Percentiles rank a stretch among this genome's conserved stretches.
Conservation (phyloP, 2,329 filamentous ascomycete species). For the Ilyonectria destructans region DNA sequence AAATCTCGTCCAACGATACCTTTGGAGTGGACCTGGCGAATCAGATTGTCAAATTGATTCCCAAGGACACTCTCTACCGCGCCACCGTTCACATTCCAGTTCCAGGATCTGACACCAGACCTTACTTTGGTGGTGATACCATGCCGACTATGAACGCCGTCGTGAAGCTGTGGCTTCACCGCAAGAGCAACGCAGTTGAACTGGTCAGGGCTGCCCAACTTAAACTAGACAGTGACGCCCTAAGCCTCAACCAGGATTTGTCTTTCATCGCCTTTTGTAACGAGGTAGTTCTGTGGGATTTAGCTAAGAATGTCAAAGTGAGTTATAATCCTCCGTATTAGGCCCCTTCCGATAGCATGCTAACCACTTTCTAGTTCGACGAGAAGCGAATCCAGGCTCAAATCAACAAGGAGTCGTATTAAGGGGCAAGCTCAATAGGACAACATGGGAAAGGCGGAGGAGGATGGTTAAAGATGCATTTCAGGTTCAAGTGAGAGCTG, state of each 20-base stretch:
- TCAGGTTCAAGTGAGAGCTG: too few relatives aligned
- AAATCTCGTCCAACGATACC: conserved; percentile 10
- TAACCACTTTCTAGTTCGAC: too few relatives aligned
- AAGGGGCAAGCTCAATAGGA: too few relatives aligned
- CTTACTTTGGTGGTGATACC: conserved; percentile 18
- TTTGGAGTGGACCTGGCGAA: conserved; percentile 6
- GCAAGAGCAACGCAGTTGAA: not conserved
- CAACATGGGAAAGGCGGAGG: too few relatives aligned
- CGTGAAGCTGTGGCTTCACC: conserved; percentile 19
- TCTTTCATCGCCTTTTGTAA: conserved; percentile 13
- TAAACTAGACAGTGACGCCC: not conserved
- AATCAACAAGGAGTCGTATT: too few relatives aligned
- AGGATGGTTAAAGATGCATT: too few relatives aligned
- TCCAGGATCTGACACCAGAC: conserved; percentile 1
- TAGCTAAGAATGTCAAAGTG: conserved; percentile 1
- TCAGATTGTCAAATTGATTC: not conserved
- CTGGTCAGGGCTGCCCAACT: conserved; percentile 10
- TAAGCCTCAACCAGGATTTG: conserved; percentile 10
- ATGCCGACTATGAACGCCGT: conserved; percentile 20
- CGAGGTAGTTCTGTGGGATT: conserved; percentile 15
- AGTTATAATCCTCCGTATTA: not conserved
- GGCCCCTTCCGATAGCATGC: too few relatives aligned
- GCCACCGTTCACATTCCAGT: conserved; percentile 17
- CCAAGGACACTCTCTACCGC: not conserved
- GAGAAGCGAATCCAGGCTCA: too few relatives aligned